Base-by-base conservation (phyloP, 495 filamentous ascomycete genomes). In the Beverwykella pulmonaria region DNA sequence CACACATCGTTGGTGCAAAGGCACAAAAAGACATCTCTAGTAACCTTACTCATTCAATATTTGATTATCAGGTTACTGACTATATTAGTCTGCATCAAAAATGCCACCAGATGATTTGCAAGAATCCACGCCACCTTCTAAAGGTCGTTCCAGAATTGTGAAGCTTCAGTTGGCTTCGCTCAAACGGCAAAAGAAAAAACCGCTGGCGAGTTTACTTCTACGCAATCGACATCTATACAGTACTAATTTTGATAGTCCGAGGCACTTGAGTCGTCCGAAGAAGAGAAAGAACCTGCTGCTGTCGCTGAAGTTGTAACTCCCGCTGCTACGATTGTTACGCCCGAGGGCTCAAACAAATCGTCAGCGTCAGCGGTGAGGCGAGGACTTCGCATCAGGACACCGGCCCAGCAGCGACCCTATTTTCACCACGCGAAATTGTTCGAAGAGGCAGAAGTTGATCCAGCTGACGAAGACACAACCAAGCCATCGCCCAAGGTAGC, bases 371-470 rank as follows among this genome's bases (percentile, higher is more conserved):
- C 46, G 27, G 14, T 27, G 17, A 59, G 61, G 26, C 67, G 67
- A 10, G 47, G 53, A 2, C 61, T 69, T 7, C 60, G 67, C 8
- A 29, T 49, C 23, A 30, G 67, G 23, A 69, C 67, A 8, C 53
- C 67, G 10, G 61, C 67, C 10, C 67, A 69, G 34, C 67, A 69
- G 50, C 60, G 61, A 17, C 67, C 67, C 23, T 69, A 69, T 29
- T 52, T 55, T 17, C 60, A 69, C 14, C 25, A 59, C 32, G 65
- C 59, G 9, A 63, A 63, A 27, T 9, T 63, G 10, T 57, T 68
- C n/a, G 59, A 63, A n/a, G 57, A 61, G 22, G 14, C 23, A 22
- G 46, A 55, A 39, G 25, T 15, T 34, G 57, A 39, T 26, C 34
- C 1, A 25, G 53, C 8, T 17, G 20, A 25, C 27, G 49, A 32